Percentiles rank a stretch among this genome's conserved stretches.
phyloP scores from a whole-genome alignment of 2,329 filamentous ascomycete genomes.

The Plenodomus lindquistii region DNA sequence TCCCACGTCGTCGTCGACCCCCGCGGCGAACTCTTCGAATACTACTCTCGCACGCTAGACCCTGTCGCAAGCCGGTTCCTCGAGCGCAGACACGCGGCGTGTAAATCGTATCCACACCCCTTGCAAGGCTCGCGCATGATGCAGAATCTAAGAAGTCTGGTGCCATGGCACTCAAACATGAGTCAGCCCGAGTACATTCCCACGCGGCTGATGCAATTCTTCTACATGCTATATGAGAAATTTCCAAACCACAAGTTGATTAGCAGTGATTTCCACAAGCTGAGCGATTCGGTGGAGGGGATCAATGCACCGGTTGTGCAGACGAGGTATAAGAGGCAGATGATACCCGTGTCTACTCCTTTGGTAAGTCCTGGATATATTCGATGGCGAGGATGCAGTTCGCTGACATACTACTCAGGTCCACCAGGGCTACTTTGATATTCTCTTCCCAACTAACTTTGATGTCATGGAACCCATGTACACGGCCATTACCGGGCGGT shows the following conservation, averaged over 20 bases:
- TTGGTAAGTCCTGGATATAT: slow-evolving; percentile 64
- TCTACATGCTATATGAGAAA: slow-evolving; percentile 82
- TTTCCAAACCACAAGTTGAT: slow-evolving; percentile 90
- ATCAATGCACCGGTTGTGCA: slow-evolving; percentile 95
- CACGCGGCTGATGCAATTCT: slow-evolving; percentile 94
- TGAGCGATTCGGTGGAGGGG: slow-evolving; percentile 81
- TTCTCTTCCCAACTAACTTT: slow-evolving; percentile 97
- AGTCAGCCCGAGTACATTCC: slow-evolving; percentile 90
- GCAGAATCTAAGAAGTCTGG: slow-evolving; percentile 63
- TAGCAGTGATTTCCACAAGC: slow-evolving; percentile 84
- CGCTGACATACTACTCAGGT: slow-evolving; percentile 60
- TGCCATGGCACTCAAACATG: slow-evolving; percentile 76
- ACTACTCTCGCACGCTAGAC: slow-evolving; percentile 81
- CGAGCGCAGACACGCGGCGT: slow-evolving; percentile 78
- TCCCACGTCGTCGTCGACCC: slow-evolving; percentile 84
- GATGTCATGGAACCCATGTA: slow-evolving; percentile 89
- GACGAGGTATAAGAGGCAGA: slow-evolving; percentile 84
- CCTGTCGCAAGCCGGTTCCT: slow-evolving; percentile 82
- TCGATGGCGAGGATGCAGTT: too few relatives aligned
- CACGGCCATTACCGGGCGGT: slow-evolving; percentile 86
- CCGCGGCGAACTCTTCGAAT: slow-evolving; percentile 90
- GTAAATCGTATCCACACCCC: slow-evolving; percentile 63
- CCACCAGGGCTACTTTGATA: slow-evolving; percentile 98
- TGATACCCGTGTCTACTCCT: slow-evolving; percentile 87
- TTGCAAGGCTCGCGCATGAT: slow-evolving; percentile 60